phyloP scores from a whole-genome alignment of 768 basidiomycete species.

The Boletus eberwhitei region DNA sequence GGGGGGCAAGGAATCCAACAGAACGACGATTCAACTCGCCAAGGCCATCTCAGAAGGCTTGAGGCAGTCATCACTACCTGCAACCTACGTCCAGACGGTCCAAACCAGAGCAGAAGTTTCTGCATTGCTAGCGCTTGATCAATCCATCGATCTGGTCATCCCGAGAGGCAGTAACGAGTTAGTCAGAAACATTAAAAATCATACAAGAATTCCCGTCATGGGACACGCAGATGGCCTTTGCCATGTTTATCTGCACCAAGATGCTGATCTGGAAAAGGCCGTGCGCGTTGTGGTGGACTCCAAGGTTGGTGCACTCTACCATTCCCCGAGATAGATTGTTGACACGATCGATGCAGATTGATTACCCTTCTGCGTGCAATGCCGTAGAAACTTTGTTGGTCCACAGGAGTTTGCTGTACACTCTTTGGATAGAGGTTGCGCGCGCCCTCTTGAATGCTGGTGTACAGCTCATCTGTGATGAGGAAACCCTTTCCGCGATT shows the following conservation, averaged over 20 bases:
- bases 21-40: constrained; percentile 74
- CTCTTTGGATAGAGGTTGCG: constrained; percentile 82
- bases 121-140: constrained; percentile 78
- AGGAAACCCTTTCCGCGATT: constrained; percentile 56
- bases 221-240: constrained; percentile 98
- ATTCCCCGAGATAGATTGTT: not conserved
- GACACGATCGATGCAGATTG: constrained; percentile 47
- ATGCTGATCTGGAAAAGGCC: constrained; percentile 76
- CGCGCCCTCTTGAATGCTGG: constrained; percentile 60
- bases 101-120: constrained; percentile 91
- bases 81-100: constrained; percentile 85
- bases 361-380: constrained; percentile 97
- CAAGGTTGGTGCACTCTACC: constrained; percentile 54
- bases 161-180: constrained; percentile 92
- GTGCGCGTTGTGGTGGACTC: constrained; percentile 81
- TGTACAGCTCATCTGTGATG: constrained; percentile 81
- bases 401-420: constrained; percentile 66
- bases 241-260: constrained; percentile 82
- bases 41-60: constrained; percentile 78
- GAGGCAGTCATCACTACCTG: constrained; percentile 66
- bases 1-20: constrained; percentile 92
- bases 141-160: constrained; percentile 95
- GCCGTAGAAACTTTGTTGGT: constrained; percentile 86
- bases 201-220: constrained; percentile 95
- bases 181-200: constrained; percentile 84